Percentiles rank a stretch among this genome's conserved stretches.
Conservation (phyloP, 805 yeast species). For the Candida loeiensis region DNA sequence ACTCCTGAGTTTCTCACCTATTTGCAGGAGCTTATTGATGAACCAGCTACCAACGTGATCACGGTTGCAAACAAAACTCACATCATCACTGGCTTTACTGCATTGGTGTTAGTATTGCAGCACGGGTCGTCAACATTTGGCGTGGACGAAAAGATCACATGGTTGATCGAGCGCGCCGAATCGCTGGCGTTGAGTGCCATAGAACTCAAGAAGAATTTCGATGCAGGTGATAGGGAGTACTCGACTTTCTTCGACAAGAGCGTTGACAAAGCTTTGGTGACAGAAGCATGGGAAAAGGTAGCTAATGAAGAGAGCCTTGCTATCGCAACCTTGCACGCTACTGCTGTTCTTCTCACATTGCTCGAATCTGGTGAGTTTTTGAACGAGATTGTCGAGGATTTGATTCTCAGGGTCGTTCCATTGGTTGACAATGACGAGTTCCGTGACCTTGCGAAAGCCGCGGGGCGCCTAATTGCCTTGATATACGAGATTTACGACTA, state of each 20-base stretch:
- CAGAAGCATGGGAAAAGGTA: conserved; percentile 30
- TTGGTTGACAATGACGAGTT: conserved; percentile 40
- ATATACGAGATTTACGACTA: conserved; percentile 52
- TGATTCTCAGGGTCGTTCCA: conserved; percentile 37
- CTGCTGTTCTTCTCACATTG: conserved; percentile 43
- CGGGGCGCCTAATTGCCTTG: conserved; percentile 54
- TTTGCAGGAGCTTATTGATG: conserved; percentile 28
- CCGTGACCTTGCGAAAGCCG: conserved; percentile 50
- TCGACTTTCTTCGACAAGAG: conserved; percentile 36
- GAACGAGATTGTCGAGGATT: conserved; percentile 41
- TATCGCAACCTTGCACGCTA: conserved; percentile 44
- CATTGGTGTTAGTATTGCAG: conserved; percentile 40
- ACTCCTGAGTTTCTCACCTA: conserved; percentile 27
- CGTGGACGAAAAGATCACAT: conserved; percentile 41
- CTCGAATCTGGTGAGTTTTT: conserved; percentile 41
- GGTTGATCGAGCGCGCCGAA: conserved; percentile 45
- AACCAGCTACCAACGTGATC: conserved; percentile 31
- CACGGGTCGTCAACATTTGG: conserved; percentile 51
- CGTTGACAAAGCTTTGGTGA: conserved; percentile 32
- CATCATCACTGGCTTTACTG: conserved; percentile 36
- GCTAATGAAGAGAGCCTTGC: conserved; percentile 35
- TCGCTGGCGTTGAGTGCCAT: conserved; percentile 30
- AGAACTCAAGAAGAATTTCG: conserved; percentile 28
- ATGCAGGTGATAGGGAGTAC: conserved; percentile 42
- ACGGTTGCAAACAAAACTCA: conserved; percentile 38